These are phyloP conservation scores for Daldinia sp. DNA, from an alignment of 2,329 filamentous ascomycete genomes.

Conservation along the genomic window DNA sequence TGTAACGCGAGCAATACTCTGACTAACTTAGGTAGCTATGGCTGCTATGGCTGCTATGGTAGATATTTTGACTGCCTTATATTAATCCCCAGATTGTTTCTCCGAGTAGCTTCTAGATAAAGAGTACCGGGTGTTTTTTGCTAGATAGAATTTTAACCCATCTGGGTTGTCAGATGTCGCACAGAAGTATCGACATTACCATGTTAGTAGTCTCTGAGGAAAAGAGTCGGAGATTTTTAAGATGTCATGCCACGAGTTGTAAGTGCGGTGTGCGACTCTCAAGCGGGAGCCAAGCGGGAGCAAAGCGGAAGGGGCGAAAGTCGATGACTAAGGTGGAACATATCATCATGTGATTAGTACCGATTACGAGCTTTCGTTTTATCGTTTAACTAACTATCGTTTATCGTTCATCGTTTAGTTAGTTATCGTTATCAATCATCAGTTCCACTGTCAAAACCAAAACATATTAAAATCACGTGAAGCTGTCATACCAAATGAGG, in stretches of 20 bases:
- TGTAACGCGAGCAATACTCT: neutral
- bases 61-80: neutral
- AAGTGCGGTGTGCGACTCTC: neutral
- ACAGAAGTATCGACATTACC: neutral
- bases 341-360: constrained; percentile 8
- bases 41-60: too few relatives aligned
- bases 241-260: neutral
- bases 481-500: constrained; percentile 51
- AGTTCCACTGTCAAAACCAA: neutral
- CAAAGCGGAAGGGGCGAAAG: neutral
- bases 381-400: too few relatives aligned
- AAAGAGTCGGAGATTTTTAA: neutral
- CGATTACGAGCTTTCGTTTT: neutral
- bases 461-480: constrained; percentile 46
- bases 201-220: neutral
- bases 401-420: too few relatives aligned
- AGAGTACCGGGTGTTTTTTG: neutral
- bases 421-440: too few relatives aligned
- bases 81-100: too few relatives aligned
- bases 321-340: constrained; percentile 23
- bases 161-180: neutral
- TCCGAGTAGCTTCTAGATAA: neutral
- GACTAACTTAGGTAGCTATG: neutral
- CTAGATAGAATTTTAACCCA: neutral
- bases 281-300: neutral